Percentiles rank a stretch among this genome's conserved stretches.
phyloP scores from a whole-genome alignment of 495 filamentous ascomycete species.

The Usnea hakonensis region DNA sequence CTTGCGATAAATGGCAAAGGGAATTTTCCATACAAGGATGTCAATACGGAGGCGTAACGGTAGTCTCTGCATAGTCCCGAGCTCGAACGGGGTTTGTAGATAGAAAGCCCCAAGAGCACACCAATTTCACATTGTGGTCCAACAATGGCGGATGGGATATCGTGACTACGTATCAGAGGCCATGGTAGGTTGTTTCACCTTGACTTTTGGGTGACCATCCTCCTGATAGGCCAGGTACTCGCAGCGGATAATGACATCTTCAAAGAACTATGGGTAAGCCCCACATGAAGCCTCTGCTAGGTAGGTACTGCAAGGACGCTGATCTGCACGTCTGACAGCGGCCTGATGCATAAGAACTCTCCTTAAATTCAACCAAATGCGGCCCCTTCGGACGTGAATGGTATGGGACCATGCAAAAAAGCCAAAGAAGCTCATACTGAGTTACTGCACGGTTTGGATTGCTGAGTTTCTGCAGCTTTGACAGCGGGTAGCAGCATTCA shows the following conservation, averaged over 20 bases:
- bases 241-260: not conserved
- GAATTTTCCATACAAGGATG: not conserved
- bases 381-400: not conserved
- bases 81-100: not conserved
- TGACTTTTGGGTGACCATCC: not conserved
- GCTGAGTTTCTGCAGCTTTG: not conserved
- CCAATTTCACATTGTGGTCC: not conserved
- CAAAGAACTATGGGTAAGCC: not conserved
- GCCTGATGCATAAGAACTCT: not conserved
- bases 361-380: not conserved
- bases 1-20: not conserved
- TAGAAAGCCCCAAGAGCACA: not conserved
- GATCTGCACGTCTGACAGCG: slow-evolving; percentile 7
- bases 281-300: no score
- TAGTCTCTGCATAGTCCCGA: not conserved
- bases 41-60: not conserved
- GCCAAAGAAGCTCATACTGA: not conserved
- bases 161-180: not conserved
- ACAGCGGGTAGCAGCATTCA: not conserved
- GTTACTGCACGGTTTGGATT: not conserved
- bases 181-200: not conserved
- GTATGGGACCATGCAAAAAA: not conserved
- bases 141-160: not conserved
- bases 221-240: not conserved
- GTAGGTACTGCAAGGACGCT: not conserved